A percentile compares a stretch with the other conserved stretches of the same genome.
These are phyloP conservation scores for Colletotrichum simmondsii DNA, from an alignment of 2,329 filamentous ascomycete species.

Conservation along the genomic window DNA sequence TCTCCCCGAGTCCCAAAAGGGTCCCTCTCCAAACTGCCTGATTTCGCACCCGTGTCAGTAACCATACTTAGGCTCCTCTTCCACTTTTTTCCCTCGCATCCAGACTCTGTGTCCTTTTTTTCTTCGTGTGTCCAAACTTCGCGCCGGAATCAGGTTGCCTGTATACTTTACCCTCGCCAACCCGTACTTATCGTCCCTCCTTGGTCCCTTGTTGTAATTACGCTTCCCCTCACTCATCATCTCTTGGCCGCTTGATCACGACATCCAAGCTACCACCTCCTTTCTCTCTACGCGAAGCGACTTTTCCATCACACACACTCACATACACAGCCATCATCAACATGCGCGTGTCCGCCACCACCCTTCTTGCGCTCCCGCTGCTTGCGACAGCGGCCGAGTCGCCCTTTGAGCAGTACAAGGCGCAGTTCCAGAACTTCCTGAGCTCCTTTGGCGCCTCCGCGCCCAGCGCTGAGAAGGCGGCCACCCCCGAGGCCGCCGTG, in stretches of 20 bases:
- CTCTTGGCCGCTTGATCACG: slow-evolving; percentile 21
- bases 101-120: slow-evolving; percentile 31
- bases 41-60: neutral
- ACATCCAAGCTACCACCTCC: slow-evolving; percentile 28
- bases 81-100: slow-evolving; percentile 24
- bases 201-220: slow-evolving; percentile 22
- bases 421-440: slow-evolving; percentile 72
- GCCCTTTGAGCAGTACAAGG: slow-evolving; percentile 67
- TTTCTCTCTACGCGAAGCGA: slow-evolving; percentile 20
- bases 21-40: slow-evolving; percentile 2
- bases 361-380: slow-evolving; percentile 66
- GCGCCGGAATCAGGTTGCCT: slow-evolving; percentile 1
- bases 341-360: slow-evolving; percentile 69
- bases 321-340: slow-evolving; percentile 39
- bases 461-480: slow-evolving; percentile 57
- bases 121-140: neutral
- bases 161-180: slow-evolving; percentile 1
- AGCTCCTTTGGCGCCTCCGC: slow-evolving; percentile 67
- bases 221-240: slow-evolving; percentile 25
- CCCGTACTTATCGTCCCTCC: slow-evolving; percentile 24
- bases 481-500: slow-evolving; percentile 53
- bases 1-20: slow-evolving; percentile 1
- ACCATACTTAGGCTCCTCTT: neutral
- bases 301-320: slow-evolving; percentile 4
- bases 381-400: slow-evolving; percentile 63